Evolutionary conservation across 257 asterid species (phyloP).

Genomic region (Jaltomata sinuosa): DNA sequence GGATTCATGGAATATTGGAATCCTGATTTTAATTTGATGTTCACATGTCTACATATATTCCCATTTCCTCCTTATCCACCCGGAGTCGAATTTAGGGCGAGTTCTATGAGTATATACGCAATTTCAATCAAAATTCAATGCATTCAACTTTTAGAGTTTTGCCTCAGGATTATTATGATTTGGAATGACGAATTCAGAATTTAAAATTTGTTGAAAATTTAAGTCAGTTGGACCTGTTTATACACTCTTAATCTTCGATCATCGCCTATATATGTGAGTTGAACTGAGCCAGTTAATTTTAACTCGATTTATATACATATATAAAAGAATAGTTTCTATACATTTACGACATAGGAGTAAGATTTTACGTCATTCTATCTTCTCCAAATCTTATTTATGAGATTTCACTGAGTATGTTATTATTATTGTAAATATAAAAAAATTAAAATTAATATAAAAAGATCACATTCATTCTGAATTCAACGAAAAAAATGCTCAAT

Average conservation of each 20-base stretch:
- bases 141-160: background rate
- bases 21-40: background rate
- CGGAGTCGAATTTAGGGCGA: background rate
- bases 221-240: background rate
- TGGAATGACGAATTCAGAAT: no score
- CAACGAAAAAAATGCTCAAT: background rate
- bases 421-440: no score
- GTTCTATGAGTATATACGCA: background rate
- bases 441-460: background rate
- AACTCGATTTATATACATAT: no score
- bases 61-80: background rate
- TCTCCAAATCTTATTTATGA: no score
- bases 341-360: no score
- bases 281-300: background rate
- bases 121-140: background rate
- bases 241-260: background rate
- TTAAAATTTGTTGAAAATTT: no score
- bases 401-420: no score
- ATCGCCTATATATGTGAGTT: background rate
- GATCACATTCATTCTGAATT: background rate
- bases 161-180: background rate
- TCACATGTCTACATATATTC: background rate
- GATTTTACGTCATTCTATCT: no score
- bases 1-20: background rate
- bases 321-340: no score